A percentile compares a stretch with the other conserved stretches of the same genome.
Conservation (phyloP, 768 basidiomycete species). For the Strobilomyces confusus region DNA sequence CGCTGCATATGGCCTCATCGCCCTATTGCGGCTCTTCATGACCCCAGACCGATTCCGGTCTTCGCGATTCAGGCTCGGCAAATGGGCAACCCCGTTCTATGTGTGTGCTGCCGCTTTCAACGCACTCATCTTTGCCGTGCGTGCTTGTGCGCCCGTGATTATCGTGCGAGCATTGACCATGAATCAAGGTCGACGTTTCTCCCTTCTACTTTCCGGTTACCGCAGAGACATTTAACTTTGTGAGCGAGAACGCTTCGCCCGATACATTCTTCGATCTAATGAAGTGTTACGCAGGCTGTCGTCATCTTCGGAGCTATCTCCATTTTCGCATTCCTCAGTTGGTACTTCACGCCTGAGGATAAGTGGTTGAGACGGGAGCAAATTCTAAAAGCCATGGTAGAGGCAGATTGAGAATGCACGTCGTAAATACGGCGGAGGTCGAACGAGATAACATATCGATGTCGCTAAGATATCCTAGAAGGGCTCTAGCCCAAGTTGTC, state of each 20-base stretch:
- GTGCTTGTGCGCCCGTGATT: slow-evolving; percentile 25
- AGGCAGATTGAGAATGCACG: slow-evolving; percentile 7
- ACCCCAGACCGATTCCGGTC: slow-evolving; percentile 72
- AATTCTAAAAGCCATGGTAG: slow-evolving; percentile 47
- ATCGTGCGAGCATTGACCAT: slow-evolving; percentile 1
- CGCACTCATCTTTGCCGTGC: slow-evolving; percentile 64
- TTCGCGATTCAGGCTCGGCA: slow-evolving; percentile 72
- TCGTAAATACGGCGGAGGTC: background rate
- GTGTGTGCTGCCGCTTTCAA: slow-evolving; percentile 68
- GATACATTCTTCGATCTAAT: slow-evolving; percentile 8
- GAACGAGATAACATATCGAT: background rate
- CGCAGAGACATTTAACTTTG: slow-evolving; percentile 79
- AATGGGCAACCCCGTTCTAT: slow-evolving; percentile 65
- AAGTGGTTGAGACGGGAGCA: slow-evolving; percentile 75
- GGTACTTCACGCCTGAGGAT: slow-evolving; percentile 75
- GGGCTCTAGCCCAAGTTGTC: slow-evolving; percentile 59
- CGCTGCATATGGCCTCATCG: slow-evolving; percentile 83
- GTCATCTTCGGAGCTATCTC: slow-evolving; percentile 81
- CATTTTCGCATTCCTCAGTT: slow-evolving; percentile 69
- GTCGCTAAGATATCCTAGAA: slow-evolving; percentile 29
- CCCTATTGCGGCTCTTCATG: slow-evolving; percentile 68
- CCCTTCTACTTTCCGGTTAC: slow-evolving; percentile 86
- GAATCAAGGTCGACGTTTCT: slow-evolving; percentile 67
- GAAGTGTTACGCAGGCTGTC: slow-evolving; percentile 45
- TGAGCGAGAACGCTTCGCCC: slow-evolving; percentile 35